Conservation (phyloP, 257 asterid species). For the Striga asiatica region DNA sequence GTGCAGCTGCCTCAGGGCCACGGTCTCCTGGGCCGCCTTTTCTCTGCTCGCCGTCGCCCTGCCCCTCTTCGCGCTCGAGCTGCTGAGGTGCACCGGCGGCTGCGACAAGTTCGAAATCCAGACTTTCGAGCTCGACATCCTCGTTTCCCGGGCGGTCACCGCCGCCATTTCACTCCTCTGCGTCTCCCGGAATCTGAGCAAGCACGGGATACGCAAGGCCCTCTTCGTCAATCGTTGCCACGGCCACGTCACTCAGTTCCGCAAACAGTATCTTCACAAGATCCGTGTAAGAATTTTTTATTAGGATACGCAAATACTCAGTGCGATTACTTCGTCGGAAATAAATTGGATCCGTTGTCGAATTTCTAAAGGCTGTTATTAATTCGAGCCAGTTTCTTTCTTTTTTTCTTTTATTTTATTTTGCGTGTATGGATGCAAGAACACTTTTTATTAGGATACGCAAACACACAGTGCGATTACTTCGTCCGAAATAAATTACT, state of each 20-base stretch:
- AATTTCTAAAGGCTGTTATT: no score
- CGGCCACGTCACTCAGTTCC: slow-evolving; percentile 45
- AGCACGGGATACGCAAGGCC: slow-evolving; percentile 58
- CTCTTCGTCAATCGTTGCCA: slow-evolving; percentile 61
- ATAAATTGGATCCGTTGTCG: no score
- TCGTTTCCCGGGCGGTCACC: slow-evolving; percentile 38
- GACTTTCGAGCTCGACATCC: slow-evolving; percentile 47
- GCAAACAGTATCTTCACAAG: slow-evolving; percentile 45
- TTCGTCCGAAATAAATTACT: no score
- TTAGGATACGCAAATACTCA: no score
- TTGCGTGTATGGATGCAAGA: no score
- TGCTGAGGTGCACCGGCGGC: slow-evolving; percentile 31
- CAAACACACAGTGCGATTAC: no score
- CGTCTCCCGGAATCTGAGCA: slow-evolving; percentile 51
- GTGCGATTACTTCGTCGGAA: no score
- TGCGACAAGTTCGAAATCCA: slow-evolving; percentile 53
- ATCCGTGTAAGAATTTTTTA: slow-evolving; percentile 51
- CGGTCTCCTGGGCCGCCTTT: slow-evolving; percentile 58
- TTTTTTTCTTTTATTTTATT: no score
- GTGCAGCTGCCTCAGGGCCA: slow-evolving; percentile 23
- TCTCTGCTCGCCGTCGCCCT: slow-evolving; percentile 34
- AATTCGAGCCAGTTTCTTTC: no score
- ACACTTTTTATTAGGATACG: no score
- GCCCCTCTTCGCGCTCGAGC: slow-evolving; percentile 32
- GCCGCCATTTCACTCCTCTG: slow-evolving; percentile 66